Conservation (phyloP, 768 basidiomycete species). For the Antrodiella citrinella region DNA sequence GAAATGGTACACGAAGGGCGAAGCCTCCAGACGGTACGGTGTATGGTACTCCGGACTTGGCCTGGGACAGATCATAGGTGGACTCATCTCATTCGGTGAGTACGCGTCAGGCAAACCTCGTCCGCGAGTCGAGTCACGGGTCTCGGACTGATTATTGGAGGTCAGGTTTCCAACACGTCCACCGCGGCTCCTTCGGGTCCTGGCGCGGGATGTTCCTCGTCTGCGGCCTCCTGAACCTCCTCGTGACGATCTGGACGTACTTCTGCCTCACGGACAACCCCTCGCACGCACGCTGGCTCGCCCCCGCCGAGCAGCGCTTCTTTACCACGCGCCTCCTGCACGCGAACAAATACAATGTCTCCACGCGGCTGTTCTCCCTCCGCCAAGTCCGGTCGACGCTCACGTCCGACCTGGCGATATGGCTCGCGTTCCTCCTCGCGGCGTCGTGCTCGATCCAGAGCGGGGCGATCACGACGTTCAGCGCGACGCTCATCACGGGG, state of each 20-base stretch:
- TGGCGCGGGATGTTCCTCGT: slow-evolving; percentile 3
- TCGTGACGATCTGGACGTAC: not conserved
- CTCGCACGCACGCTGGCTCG: not conserved
- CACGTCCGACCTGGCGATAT: not conserved
- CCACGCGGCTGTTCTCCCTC: not conserved
- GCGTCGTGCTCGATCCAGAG: not conserved
- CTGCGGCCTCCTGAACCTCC: not conserved
- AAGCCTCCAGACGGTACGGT: not conserved
- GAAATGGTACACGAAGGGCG: slow-evolving; percentile 2
- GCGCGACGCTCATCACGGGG: slow-evolving; percentile 1
- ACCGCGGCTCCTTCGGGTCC: not conserved
- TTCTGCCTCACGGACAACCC: slow-evolving; percentile 1
- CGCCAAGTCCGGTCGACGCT: not conserved
- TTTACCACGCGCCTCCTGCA: not conserved
- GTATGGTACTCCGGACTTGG: slow-evolving; percentile 1
- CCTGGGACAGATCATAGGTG: not conserved
- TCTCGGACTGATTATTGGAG: too few relatives aligned
- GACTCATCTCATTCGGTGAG: slow-evolving; percentile 1
- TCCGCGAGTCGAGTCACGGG: too few relatives aligned
- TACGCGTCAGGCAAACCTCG: too few relatives aligned
- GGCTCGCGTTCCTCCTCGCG: slow-evolving; percentile 1
- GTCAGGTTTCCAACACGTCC: slow-evolving; percentile 2
- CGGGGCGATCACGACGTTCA: slow-evolving; percentile 1
- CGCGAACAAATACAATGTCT: not conserved
- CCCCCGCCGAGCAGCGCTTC: not conserved